These are phyloP conservation scores for Phytophthora fragariae DNA, from an alignment of 352 stramenopile species.

Conservation along the genomic window DNA sequence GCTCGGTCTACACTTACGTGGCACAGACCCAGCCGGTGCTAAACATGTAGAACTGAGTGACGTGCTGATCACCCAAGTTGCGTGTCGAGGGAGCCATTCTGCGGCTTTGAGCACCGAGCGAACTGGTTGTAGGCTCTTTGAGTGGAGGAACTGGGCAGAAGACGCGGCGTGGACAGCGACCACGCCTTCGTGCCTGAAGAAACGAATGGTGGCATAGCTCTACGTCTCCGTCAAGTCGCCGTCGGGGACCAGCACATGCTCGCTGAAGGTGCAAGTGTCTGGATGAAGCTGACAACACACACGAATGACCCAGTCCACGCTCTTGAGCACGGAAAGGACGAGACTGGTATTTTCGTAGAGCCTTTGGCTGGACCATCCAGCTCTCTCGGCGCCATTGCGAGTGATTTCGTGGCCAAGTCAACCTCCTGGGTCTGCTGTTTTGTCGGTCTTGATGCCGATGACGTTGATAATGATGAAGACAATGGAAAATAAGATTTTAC, in stretches of 20 bases:
- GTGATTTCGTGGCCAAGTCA: constrained; percentile 20
- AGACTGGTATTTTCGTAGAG: constrained; percentile 40
- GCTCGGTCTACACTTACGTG: constrained; percentile 76
- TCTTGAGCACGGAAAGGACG: constrained; percentile 15
- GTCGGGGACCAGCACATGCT: constrained; percentile 67
- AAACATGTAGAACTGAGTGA: constrained; percentile 62
- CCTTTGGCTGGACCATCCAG: constrained; percentile 30
- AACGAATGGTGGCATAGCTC: constrained; percentile 17
- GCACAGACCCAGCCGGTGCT: constrained; percentile 66
- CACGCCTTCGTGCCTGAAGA: constrained; percentile 70
- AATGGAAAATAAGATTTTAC: constrained; percentile 7
- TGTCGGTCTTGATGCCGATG: constrained; percentile 62
- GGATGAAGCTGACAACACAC: constrained; percentile 45
- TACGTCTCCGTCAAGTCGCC: constrained; percentile 54
- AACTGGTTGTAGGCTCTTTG: constrained; percentile 50
- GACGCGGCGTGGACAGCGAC: constrained; percentile 56
- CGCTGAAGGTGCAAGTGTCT: constrained; percentile 71
- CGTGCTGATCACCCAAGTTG: constrained; percentile 52
- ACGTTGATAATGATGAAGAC: constrained; percentile 49
- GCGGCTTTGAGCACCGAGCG: constrained; percentile 47
- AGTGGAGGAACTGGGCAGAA: constrained; percentile 79
- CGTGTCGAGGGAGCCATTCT: constrained; percentile 68
- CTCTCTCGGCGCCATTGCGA: constrained; percentile 37
- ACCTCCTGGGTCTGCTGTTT: constrained; percentile 40
- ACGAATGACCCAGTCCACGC: constrained; percentile 17